Evolutionary conservation across 495 filamentous ascomycete genomes (phyloP).

Genomic region (Thermochaetoides thermophila): DNA sequence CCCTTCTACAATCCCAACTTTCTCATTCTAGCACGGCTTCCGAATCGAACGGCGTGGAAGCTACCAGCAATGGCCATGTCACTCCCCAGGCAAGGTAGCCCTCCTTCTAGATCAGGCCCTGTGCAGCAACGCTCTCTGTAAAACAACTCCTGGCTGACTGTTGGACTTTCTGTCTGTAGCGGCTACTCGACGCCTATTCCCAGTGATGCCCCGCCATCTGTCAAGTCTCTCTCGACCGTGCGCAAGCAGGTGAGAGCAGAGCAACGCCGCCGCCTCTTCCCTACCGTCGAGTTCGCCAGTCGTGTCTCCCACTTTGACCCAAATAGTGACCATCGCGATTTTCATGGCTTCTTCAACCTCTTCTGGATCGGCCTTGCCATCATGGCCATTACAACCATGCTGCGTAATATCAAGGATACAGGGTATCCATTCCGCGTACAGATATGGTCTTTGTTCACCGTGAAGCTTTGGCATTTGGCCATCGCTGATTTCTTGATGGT

Average conservation of each 20-base stretch:
- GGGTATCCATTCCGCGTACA: slow-evolving; percentile 67
- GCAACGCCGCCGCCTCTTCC: slow-evolving; percentile 72
- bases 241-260: slow-evolving; percentile 75
- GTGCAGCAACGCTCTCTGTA: not conserved
- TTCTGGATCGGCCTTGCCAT: slow-evolving; percentile 96
- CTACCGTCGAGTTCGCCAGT: slow-evolving; percentile 86
- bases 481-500: slow-evolving; percentile 79
- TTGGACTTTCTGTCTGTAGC: slow-evolving; percentile 28
- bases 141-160: slow-evolving; percentile 4
- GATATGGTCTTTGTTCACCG: slow-evolving; percentile 76
- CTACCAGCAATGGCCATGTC: slow-evolving; percentile 14
- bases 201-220: slow-evolving; percentile 80
- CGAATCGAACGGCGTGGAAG: slow-evolving; percentile 20
- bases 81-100: slow-evolving; percentile 27
- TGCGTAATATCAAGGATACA: slow-evolving; percentile 89
- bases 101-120: not conserved
- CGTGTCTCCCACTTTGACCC: slow-evolving; percentile 95
- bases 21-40: slow-evolving; percentile 22
- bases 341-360: slow-evolving; percentile 90
- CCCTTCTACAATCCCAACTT: slow-evolving; percentile 28
- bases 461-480: slow-evolving; percentile 75
- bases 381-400: slow-evolving; percentile 84
- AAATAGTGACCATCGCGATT: slow-evolving; percentile 79
- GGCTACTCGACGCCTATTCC: slow-evolving; percentile 81
- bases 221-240: slow-evolving; percentile 67